Percentiles rank a stretch among this genome's conserved stretches.
phyloP scores from a whole-genome alignment of 2,329 filamentous ascomycete species.

The Calonectria ilicicola region DNA sequence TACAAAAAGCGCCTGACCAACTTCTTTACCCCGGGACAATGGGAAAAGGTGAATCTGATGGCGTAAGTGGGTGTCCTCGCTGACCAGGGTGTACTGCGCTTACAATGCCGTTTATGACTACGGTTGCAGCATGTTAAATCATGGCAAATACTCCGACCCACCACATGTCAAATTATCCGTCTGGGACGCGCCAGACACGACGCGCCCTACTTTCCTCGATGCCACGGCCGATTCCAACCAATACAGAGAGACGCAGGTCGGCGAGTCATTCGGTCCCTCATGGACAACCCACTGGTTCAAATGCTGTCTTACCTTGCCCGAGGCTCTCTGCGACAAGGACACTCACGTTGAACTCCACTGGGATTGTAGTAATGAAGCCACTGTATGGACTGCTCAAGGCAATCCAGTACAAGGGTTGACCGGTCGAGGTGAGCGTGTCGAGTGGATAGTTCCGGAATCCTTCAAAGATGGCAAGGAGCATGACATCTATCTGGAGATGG shows the following conservation, averaged over 20 bases:
- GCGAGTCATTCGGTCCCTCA: background rate
- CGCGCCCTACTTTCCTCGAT: background rate
- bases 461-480: constrained; percentile 90
- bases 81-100: background rate
- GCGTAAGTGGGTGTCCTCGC: constrained; percentile 20
- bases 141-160: constrained; percentile 2
- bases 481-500: constrained; percentile 96
- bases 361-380: constrained; percentile 92
- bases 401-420: constrained; percentile 91
- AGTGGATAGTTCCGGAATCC: constrained; percentile 88
- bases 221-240: constrained; percentile 21
- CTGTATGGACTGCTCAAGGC: constrained; percentile 93
- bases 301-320: background rate
- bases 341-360: constrained; percentile 83
- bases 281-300: constrained; percentile 1
- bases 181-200: background rate
- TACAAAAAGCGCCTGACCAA: constrained; percentile 34
- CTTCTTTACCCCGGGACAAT: constrained; percentile 37
- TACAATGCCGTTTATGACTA: background rate
- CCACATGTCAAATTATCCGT: background rate
- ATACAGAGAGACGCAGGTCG: background rate
- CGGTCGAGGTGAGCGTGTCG: constrained; percentile 87
- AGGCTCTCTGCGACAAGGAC: background rate
- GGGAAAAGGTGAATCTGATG: constrained; percentile 36
- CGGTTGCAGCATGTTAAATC: constrained; percentile 24